Base-by-base conservation (phyloP, 2,329 filamentous ascomycete species). In the Lachnellula occidentalis region DNA sequence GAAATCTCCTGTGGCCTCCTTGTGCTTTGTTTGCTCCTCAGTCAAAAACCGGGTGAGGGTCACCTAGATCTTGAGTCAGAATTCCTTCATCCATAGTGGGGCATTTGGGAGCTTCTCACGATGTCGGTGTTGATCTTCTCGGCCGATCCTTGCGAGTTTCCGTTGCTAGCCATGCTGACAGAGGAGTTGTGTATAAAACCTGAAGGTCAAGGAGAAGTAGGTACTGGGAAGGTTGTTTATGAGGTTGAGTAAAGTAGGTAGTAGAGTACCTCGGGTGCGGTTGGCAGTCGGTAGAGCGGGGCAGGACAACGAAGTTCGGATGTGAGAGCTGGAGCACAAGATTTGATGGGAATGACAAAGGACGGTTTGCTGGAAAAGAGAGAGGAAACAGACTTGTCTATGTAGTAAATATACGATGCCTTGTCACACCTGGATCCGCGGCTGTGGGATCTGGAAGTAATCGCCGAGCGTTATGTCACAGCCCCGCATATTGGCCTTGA, bases 1-100 rank as follows among this genome's bases (percentile, higher is more conserved):
- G 76, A 99, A 99, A 76, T 99, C 94, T 77, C 94, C 94, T 14
- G 92, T 96, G 51, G 94, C 94, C 72, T 97, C 91, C 70, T 87
- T 87, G 76, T 95, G 85, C 74, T 96, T 96, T 59, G 80, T 75
- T 73, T 99, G 94, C 77, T 96, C 92, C 77, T 99, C 94, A 31
- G 91, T 97, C 66, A 99, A 81, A 79, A 94, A 96, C 59, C 94
- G 83, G 42, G 94, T 96, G 66, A 99, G 84, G 53, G 94, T 97
- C 70, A 31, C 27, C 27, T 31, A 12, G 27, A 31, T 31, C 27
- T 31, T 31, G 9, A 12, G 27, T 31, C 27, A 31, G 12, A 31
- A 31, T 31, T 12, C 12, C 27, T 31, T 31, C 27, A 31, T 31
- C 9, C 27, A 12, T 31, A 11, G 27, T 31, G 27, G 27, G 27